Conservation (phyloP, 1,139 yeast species). For the Geotrichum macrosporum region DNA sequence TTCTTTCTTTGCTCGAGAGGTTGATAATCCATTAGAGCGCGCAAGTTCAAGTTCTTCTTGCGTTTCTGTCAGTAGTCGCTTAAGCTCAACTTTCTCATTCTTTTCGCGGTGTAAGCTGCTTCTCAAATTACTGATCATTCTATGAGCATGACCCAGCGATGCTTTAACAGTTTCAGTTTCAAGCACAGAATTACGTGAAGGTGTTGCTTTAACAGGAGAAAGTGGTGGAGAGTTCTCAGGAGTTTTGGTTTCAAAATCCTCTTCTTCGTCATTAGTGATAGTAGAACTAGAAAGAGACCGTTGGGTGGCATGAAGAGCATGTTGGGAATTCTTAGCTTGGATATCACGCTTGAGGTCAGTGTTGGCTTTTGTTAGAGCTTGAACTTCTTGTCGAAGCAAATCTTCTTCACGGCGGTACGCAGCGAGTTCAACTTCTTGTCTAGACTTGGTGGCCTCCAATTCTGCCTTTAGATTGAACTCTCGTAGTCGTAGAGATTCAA, state of each 20-base stretch:
- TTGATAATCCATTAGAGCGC: constrained; percentile 2
- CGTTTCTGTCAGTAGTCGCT: constrained; percentile 30
- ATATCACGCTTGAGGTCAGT: constrained; percentile 24
- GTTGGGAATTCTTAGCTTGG: constrained; percentile 10
- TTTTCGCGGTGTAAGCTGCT: constrained; percentile 36
- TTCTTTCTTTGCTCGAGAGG: constrained; percentile 11
- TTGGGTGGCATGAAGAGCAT: constrained; percentile 24
- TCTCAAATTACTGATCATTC: constrained; percentile 35
- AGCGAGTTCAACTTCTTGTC: constrained; percentile 27
- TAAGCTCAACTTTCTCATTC: constrained; percentile 37
- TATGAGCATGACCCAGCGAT: constrained; percentile 62
- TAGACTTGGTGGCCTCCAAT: constrained; percentile 28
- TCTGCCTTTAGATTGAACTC: constrained; percentile 33
- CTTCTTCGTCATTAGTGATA: constrained; percentile 25
- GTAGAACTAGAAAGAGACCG: constrained; percentile 21
- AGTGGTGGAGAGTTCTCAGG: constrained; percentile 40
- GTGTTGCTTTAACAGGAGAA: constrained; percentile 46
- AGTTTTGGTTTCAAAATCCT: constrained; percentile 14
- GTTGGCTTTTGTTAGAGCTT: constrained; percentile 24
- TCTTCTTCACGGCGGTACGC: constrained; percentile 27
- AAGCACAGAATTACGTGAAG: constrained; percentile 50
- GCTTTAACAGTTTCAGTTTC: constrained; percentile 67
- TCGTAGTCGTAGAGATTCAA: constrained; percentile 34
- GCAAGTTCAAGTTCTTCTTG: constrained; percentile 28
- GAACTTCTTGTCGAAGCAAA: constrained; percentile 30